Evolutionary conservation across 192 early-diverging fungal species (phyloP).

Genomic region (Piromyces sp.): DNA sequence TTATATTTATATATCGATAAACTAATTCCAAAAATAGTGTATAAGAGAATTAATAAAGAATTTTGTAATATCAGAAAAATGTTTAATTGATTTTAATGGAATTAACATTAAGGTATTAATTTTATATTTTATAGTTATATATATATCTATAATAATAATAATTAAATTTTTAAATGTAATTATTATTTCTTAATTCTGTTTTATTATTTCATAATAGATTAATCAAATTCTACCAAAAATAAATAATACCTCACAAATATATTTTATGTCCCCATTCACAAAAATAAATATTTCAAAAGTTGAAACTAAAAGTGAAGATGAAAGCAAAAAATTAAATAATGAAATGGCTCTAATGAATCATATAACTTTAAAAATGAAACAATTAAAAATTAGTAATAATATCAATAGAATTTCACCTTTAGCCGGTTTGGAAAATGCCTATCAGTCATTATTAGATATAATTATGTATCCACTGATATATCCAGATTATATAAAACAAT

Average conservation of each 20-base stretch:
- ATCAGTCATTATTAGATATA: conserved; percentile 53
- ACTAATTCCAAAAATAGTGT: background rate
- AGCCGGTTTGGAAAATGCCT: conserved; percentile 58
- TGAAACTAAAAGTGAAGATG: background rate
- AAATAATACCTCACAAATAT: background rate
- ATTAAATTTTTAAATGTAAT: no score
- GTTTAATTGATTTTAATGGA: background rate
- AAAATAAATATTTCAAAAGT: background rate
- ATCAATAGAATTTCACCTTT: conserved; percentile 2
- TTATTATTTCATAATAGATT: background rate
- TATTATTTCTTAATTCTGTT: no score
- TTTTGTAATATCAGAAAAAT: background rate
- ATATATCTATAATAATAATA: no score
- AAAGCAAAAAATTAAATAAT: background rate
- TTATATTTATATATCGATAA: no score
- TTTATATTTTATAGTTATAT: no score
- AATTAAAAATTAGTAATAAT: background rate
- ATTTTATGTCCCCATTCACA: background rate
- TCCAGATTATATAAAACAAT: conserved; percentile 27
- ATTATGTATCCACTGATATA: conserved; percentile 60
- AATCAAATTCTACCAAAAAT: background rate
- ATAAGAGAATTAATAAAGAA: background rate
- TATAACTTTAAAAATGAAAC: background rate
- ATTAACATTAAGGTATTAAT: background rate
- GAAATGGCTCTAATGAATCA: background rate